Evolutionary conservation across 495 filamentous ascomycete genomes (phyloP), one percentile per base, ranked within the genome.

Genomic region (Podospora comata): DNA sequence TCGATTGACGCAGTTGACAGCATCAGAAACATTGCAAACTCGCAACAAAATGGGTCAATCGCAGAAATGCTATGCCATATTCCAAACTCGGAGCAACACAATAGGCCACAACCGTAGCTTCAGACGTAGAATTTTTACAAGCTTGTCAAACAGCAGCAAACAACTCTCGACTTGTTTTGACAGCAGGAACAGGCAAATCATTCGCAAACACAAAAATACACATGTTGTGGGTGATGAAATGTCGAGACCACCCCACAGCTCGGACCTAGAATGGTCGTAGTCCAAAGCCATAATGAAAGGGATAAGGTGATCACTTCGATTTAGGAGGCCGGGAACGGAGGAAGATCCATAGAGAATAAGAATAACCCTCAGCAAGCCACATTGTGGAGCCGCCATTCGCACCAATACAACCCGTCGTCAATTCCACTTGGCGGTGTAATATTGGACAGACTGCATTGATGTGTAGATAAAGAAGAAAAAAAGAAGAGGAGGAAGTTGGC

Each of bases 341-440:
- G 72, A 68, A 71, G 64, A 74, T 67, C 67, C 72, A 74, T 71
- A 56, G 67, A 64, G 62, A 68, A 66, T 66, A 60, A 62, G 65
- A 58, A 64, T 74, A 74, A 72, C 72, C 72, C 72, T 74, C 72
- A 74, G 72, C 72, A 72, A 72, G 72, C 72, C 72, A 55, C 72
- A 32, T 60, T 70, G 72, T 55, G 72, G 72, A 74, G 72, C 72
- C 72, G 19, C 70, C 70, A 65, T 57, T 32, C 60, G 48, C 55
- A 68, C 48, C 48, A 73, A 68, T 64, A 65, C 66, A 59, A 18
- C 23, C 30, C 30, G 34, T 44, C 55, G 65, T 18, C 23, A 57
- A 32, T 68, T 69, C 67, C 72, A 72, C 72, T 58, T 74, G 72
- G 64, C 72, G 72, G 72, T 72, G 72, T 72, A 74, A 67, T 65